These are phyloP conservation scores for Trichophaea hybrida DNA, from an alignment of 2,329 filamentous ascomycete genomes.

Conservation along the genomic window DNA sequence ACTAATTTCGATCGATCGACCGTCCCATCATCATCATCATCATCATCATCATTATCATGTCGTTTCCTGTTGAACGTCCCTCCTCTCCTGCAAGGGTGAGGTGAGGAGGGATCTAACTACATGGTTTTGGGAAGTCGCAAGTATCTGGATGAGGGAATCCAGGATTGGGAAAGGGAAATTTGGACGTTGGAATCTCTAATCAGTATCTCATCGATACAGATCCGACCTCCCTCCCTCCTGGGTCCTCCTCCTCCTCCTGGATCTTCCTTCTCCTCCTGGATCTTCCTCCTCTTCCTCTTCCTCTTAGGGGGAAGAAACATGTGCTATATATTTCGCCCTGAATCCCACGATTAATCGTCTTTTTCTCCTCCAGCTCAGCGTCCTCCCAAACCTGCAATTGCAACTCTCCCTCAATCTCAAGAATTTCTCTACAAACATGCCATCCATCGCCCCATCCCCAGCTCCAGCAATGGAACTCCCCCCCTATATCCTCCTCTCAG, in stretches of 20 bases:
- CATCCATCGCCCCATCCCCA: not conserved
- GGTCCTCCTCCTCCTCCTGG: not conserved
- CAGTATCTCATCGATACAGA: too few relatives aligned
- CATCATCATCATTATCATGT: too few relatives aligned
- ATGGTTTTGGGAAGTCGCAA: too few relatives aligned
- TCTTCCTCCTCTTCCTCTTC: not conserved
- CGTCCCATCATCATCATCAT: too few relatives aligned
- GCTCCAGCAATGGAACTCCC: slow-evolving; percentile 1
- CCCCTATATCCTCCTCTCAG: slow-evolving; percentile 13
- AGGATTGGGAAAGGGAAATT: too few relatives aligned
- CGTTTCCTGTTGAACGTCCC: too few relatives aligned
- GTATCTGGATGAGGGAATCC: too few relatives aligned
- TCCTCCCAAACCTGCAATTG: not conserved
- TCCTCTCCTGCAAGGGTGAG: too few relatives aligned
- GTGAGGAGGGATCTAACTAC: too few relatives aligned
- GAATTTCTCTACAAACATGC: not conserved
- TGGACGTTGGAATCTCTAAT: too few relatives aligned
- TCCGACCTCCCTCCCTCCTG: too few relatives aligned
- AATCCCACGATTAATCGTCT: not conserved
- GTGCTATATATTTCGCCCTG: not conserved
- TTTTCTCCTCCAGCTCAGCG: not conserved
- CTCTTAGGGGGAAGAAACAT: not conserved
- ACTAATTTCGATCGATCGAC: too few relatives aligned
- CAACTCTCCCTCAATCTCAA: not conserved
- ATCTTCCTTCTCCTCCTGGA: not conserved